Evolutionary conservation across 129 eudicot species (phyloP).

Genomic region (Centella asiatica): DNA sequence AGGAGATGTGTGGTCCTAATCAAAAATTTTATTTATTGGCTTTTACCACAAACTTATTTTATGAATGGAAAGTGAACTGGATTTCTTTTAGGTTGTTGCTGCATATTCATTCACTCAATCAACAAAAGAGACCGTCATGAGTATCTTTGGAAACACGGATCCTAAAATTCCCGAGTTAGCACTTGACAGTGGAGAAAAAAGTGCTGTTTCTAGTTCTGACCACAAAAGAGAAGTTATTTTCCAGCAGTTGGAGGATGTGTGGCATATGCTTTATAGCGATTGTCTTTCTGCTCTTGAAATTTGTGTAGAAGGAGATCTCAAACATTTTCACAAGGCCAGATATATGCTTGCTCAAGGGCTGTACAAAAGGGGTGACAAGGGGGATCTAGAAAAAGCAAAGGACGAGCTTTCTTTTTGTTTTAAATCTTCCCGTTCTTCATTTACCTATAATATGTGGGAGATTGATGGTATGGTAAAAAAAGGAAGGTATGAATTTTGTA

Average conservation of each 20-base stretch:
- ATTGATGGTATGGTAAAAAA: slow-evolving; percentile 88
- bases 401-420: slow-evolving; percentile 95
- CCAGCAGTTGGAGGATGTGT: slow-evolving; percentile 33
- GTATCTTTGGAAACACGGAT: slow-evolving; percentile 26
- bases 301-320: slow-evolving; percentile 96
- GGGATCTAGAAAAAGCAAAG: slow-evolving; percentile 83
- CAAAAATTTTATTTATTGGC: background rate
- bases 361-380: slow-evolving; percentile 54
- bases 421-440: slow-evolving; percentile 91
- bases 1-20: background rate
- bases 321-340: slow-evolving; percentile 95
- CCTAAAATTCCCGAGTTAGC: slow-evolving; percentile 19
- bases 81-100: slow-evolving; percentile 58
- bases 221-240: slow-evolving; percentile 15
- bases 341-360: slow-evolving; percentile 98
- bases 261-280: slow-evolving; percentile 78
- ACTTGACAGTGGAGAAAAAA: slow-evolving; percentile 15
- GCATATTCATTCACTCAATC: slow-evolving; percentile 49
- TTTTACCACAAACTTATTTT: background rate
- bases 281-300: slow-evolving; percentile 82
- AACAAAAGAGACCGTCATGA: slow-evolving; percentile 40
- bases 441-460: slow-evolving; percentile 98
- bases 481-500: slow-evolving; percentile 58
- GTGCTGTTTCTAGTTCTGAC: slow-evolving; percentile 13
- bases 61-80: background rate